Evolutionary conservation across 305 asterid species (phyloP), one percentile per base, ranked within the genome.

Genomic region (Solanum hybrid): DNA sequence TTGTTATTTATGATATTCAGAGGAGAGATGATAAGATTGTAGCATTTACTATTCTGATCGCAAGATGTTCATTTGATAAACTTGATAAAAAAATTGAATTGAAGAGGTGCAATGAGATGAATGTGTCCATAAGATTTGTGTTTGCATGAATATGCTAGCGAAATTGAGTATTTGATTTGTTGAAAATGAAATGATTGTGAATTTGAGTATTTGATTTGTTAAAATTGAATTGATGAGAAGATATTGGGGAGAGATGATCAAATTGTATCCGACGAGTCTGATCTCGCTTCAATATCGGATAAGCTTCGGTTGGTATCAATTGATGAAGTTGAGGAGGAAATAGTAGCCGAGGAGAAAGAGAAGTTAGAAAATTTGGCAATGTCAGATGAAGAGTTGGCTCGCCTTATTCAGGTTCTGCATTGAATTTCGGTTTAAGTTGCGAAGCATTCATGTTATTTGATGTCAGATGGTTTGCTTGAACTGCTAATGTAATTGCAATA

Each of bases 371-470:
- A 93, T 77, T 69, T 92, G 78, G 86, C 90, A 46, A 90, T 77
- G 85, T 97, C 99, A 6, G 99, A 97, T 61, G 98, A 97, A 93
- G 98, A 95, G 90, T 92, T 97, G 75, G 98, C 99, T 89, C 95
- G 97, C 76, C 90, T 89, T 92, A 92, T 97, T 91, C 98, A 97
- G 98, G 99, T 96, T 90, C 85, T 90, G 29, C 57, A 61, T 39
- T 7, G 57, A 64, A 77, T 51, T 67, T 90, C 26, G 40, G 80
- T 90, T 88, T 51, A 9, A 5, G 20, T 46, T 46, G 40, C 14
- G 20, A 46, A 46, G 11, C 29, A 51, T 84, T 84, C 33, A 37
- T 84, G 31, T 18, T 46, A 84, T 84, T 83, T 51, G 6, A 84
- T 84, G 40, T 46, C 87, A 10, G 74, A 46, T 84, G 37, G 20